phyloP scores from a whole-genome alignment of 805 yeast genomes.

The Starmerella geochares region DNA sequence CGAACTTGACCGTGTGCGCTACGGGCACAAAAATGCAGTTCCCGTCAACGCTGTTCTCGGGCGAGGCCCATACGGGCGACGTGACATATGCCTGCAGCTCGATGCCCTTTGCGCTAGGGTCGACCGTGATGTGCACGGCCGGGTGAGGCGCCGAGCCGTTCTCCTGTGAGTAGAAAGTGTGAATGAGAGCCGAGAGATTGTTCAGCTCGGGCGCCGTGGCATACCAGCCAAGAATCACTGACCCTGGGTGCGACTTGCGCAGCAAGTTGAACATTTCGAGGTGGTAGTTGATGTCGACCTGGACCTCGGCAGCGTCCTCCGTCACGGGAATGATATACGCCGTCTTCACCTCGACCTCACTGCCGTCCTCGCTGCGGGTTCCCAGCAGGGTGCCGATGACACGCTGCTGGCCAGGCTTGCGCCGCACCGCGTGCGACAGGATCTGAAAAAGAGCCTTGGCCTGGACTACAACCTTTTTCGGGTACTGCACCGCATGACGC shows the following conservation, averaged over 20 bases:
- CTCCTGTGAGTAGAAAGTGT: constrained; percentile 64
- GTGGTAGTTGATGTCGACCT: constrained; percentile 69
- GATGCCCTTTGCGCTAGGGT: constrained; percentile 42
- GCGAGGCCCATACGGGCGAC: constrained; percentile 46
- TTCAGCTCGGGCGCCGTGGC: constrained; percentile 49
- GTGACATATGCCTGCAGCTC: constrained; percentile 67
- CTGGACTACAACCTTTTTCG: constrained; percentile 41
- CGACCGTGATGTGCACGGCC: constrained; percentile 68
- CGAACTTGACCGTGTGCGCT: constrained; percentile 51
- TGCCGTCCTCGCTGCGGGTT: constrained; percentile 71
- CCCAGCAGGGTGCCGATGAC: constrained; percentile 79
- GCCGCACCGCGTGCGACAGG: constrained; percentile 57
- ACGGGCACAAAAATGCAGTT: constrained; percentile 65
- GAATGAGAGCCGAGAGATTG: constrained; percentile 64
- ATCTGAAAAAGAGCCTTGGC: constrained; percentile 67
- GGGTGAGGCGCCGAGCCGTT: constrained; percentile 66
- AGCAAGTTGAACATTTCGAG: constrained; percentile 58
- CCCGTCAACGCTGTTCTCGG: constrained; percentile 29
- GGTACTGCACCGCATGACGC: constrained; percentile 25
- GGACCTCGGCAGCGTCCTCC: constrained; percentile 64
- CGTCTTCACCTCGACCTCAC: constrained; percentile 58
- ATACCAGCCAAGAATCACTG: constrained; percentile 78
- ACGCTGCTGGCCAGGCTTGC: constrained; percentile 45
- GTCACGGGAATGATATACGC: constrained; percentile 65
- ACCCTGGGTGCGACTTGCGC: constrained; percentile 69